Evolutionary conservation across 2,329 filamentous ascomycete species (phyloP).

Genomic region (Microsporum canis): DNA sequence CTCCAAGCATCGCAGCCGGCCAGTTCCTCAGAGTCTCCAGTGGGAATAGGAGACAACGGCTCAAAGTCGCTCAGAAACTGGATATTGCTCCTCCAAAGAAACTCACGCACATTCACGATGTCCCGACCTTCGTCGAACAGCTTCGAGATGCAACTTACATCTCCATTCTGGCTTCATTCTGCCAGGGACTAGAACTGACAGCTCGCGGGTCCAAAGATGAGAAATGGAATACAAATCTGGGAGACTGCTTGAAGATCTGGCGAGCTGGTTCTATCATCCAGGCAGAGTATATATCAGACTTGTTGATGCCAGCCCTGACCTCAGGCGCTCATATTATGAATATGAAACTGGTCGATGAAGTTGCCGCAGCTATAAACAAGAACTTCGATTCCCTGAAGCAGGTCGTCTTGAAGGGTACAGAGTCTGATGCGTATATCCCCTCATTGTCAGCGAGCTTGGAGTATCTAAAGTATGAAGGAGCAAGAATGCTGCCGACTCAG

Average conservation of each 20-base stretch:
- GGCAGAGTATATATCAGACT: constrained; percentile 51
- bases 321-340: constrained; percentile 23
- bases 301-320: constrained; percentile 37
- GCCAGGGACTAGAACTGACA: constrained; percentile 56
- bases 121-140: constrained; percentile 43
- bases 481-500: constrained; percentile 50
- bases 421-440: constrained; percentile 50
- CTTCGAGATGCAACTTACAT: constrained; percentile 52
- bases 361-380: constrained; percentile 44
- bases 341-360: constrained; percentile 32
- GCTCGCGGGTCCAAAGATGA: constrained; percentile 47
- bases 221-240: constrained; percentile 43
- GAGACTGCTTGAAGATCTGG: constrained; percentile 47
- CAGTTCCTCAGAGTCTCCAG: constrained; percentile 55
- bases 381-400: constrained; percentile 44
- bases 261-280: constrained; percentile 61
- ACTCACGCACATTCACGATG: constrained; percentile 23
- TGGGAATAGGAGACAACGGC: constrained; percentile 47
- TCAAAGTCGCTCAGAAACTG: constrained; percentile 41
- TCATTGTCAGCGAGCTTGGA: constrained; percentile 52
- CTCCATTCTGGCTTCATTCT: constrained; percentile 50
- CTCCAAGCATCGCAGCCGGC: constrained; percentile 51
- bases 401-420: constrained; percentile 44
- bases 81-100: constrained; percentile 31
- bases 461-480: constrained; percentile 54